Percentiles rank a stretch among this genome's conserved stretches.
These are phyloP conservation scores for Arachis monticola DNA, from an alignment of 331 rosid species.

Conservation along the genomic window DNA sequence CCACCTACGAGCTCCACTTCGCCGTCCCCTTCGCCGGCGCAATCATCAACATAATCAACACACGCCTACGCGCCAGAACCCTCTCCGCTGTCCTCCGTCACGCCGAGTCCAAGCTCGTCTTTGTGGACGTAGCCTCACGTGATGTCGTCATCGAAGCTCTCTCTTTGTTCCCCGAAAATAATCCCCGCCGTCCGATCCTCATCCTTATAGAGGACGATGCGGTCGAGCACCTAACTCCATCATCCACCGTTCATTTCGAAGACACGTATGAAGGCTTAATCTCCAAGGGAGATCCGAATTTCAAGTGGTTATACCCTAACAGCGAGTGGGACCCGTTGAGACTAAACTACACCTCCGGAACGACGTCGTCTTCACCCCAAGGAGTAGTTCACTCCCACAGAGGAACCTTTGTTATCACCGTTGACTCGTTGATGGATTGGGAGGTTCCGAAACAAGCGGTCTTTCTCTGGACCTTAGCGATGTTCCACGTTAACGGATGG, in stretches of 20 bases:
- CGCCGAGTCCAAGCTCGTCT: slow-evolving; percentile 64
- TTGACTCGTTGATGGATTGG: slow-evolving; percentile 58
- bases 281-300: slow-evolving; percentile 44
- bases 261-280: slow-evolving; percentile 51
- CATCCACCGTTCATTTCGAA: background rate
- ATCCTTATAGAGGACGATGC: slow-evolving; percentile 52
- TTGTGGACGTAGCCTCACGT: slow-evolving; percentile 39
- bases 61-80: slow-evolving; percentile 53
- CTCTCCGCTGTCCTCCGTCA: slow-evolving; percentile 61
- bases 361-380: slow-evolving; percentile 71
- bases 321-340: slow-evolving; percentile 72
- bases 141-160: slow-evolving; percentile 45
- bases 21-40: slow-evolving; percentile 70
- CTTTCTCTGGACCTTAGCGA: slow-evolving; percentile 60
- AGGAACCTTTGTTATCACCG: slow-evolving; percentile 35
- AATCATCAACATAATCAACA: slow-evolving; percentile 59
- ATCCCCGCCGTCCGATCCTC: slow-evolving; percentile 32
- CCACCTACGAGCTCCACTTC: slow-evolving; percentile 78
- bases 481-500: slow-evolving; percentile 78
- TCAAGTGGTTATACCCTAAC: slow-evolving; percentile 51
- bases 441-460: slow-evolving; percentile 47
- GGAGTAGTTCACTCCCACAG: slow-evolving; percentile 70
- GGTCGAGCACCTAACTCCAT: background rate
- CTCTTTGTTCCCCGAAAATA: slow-evolving; percentile 39
- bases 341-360: slow-evolving; percentile 67